phyloP scores from a whole-genome alignment of 176 grass and related monocot genomes.

The bread wheat (Triticum aestivum) region DNA sequence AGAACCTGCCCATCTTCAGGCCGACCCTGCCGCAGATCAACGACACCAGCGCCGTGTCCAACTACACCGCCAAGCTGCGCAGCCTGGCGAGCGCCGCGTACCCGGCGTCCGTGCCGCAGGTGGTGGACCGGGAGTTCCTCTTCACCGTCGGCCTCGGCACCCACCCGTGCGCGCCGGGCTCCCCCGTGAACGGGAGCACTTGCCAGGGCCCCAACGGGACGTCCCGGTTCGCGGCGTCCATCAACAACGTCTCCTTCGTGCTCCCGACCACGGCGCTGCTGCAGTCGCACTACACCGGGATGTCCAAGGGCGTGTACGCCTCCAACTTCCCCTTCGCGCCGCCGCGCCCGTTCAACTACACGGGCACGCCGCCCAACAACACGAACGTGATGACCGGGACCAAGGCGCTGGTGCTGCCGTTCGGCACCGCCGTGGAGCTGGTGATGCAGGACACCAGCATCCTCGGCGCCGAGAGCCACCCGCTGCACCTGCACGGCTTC shows the following conservation, averaged over 20 bases:
- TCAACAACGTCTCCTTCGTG: slow-evolving; percentile 81
- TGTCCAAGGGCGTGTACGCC: slow-evolving; percentile 46
- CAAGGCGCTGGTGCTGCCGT: slow-evolving; percentile 50
- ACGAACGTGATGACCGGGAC: slow-evolving; percentile 68
- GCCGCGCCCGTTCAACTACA: slow-evolving; percentile 65
- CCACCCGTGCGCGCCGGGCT: slow-evolving; percentile 47
- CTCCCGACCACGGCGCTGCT: slow-evolving; percentile 58
- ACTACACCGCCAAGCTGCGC: slow-evolving; percentile 53
- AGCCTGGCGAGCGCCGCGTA: slow-evolving; percentile 69
- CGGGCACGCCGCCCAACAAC: slow-evolving; percentile 72
- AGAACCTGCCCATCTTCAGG: slow-evolving; percentile 33
- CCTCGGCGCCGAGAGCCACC: slow-evolving; percentile 76
- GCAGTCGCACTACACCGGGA: slow-evolving; percentile 53
- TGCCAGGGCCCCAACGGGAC: slow-evolving; percentile 76
- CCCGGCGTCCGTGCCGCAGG: slow-evolving; percentile 56
- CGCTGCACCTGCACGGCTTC: slow-evolving; percentile 78
- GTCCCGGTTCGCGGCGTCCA: slow-evolving; percentile 55
- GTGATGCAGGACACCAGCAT: slow-evolving; percentile 88
- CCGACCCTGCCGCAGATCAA: slow-evolving; percentile 53
- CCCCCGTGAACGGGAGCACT: slow-evolving; percentile 38
- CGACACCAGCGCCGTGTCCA: slow-evolving; percentile 60
- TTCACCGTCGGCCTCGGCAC: slow-evolving; percentile 83
- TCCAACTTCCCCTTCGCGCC: slow-evolving; percentile 51
- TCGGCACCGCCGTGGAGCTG: slow-evolving; percentile 57
- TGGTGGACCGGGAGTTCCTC: slow-evolving; percentile 56